A percentile compares a stretch with the other conserved stretches of the same genome.
These are phyloP conservation scores for Botryobasidium botryosum DNA, from an alignment of 768 basidiomycete genomes.

Conservation along the genomic window DNA sequence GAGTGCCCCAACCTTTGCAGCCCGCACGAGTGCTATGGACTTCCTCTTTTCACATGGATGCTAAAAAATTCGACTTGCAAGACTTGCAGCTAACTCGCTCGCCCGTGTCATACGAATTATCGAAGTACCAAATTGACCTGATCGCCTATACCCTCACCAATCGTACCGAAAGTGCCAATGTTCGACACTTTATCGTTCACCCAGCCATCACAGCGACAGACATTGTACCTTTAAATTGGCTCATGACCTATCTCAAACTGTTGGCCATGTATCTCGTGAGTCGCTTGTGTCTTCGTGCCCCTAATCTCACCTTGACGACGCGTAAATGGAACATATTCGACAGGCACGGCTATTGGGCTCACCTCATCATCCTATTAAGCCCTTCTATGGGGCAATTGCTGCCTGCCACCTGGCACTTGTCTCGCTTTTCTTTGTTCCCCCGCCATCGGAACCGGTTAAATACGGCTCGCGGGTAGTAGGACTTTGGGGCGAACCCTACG, in stretches of 20 bases:
- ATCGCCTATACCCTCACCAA: conserved; percentile 33
- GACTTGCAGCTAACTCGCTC: conserved; percentile 61
- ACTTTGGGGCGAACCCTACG: conserved; percentile 1
- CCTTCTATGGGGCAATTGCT: conserved; percentile 50
- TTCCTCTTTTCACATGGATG: conserved; percentile 49
- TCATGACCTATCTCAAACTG: neutral
- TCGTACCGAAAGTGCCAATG: conserved; percentile 9
- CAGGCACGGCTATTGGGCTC: conserved; percentile 60
- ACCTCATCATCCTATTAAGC: conserved; percentile 40
- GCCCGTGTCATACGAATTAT: conserved; percentile 44
- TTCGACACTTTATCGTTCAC: conserved; percentile 43
- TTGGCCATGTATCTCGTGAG: conserved; percentile 6
- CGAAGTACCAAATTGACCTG: conserved; percentile 67
- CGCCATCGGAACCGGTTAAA: conserved; percentile 5
- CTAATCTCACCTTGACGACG: no score
- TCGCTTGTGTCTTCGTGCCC: neutral
- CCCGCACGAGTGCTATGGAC: conserved; percentile 61
- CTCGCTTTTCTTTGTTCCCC: conserved; percentile 33
- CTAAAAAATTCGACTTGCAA: conserved; percentile 35
- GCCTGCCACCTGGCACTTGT: conserved; percentile 51
- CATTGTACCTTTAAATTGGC: conserved; percentile 22
- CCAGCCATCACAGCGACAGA: conserved; percentile 57
- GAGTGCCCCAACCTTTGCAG: conserved; percentile 22
- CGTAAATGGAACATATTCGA: neutral
- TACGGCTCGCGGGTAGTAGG: conserved; percentile 1